A percentile compares a stretch with the other conserved stretches of the same genome.
These are phyloP conservation scores for Malassezia vespertilionis DNA, from an alignment of 1,284 basidiomycete genomes.

Conservation along the genomic window DNA sequence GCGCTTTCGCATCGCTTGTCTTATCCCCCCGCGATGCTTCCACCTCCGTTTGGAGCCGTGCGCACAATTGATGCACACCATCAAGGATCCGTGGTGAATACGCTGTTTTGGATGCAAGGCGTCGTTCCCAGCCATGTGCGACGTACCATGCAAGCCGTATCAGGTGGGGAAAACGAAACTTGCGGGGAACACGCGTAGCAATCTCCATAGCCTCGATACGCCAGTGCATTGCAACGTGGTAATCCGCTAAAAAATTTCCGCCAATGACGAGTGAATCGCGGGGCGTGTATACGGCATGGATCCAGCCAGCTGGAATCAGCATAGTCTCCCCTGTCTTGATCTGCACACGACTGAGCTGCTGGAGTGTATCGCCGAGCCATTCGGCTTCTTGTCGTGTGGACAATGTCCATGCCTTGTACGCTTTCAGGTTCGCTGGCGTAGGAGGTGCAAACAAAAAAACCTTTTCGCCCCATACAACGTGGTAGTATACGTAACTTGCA, in stretches of 20 bases:
- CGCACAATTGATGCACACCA: constrained; percentile 7
- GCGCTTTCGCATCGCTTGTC: constrained; percentile 3
- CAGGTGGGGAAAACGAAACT: constrained; percentile 72
- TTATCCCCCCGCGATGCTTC: background rate
- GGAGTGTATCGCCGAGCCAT: constrained; percentile 83
- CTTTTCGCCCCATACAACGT: constrained; percentile 51
- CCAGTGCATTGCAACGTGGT: constrained; percentile 52
- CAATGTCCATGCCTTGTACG: constrained; percentile 64
- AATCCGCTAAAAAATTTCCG: constrained; percentile 59
- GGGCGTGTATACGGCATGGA: constrained; percentile 90
- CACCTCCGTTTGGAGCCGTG: constrained; percentile 5
- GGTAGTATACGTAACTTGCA: constrained; percentile 24
- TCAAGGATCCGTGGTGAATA: constrained; percentile 1
- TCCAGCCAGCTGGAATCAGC: constrained; percentile 64
- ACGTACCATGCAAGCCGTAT: constrained; percentile 48
- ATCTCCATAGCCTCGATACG: constrained; percentile 82
- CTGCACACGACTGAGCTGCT: constrained; percentile 74
- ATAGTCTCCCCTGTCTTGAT: constrained; percentile 78
- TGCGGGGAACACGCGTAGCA: constrained; percentile 80
- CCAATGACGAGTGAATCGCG: constrained; percentile 86
- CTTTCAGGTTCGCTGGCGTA: constrained; percentile 72
- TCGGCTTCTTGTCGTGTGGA: constrained; percentile 69
- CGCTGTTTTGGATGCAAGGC: constrained; percentile 9
- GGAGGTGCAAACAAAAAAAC: constrained; percentile 85
- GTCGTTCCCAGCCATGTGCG: constrained; percentile 26